Conservation (phyloP, 176 grass and related monocot genomes). For the Neostapfia colusana region DNA sequence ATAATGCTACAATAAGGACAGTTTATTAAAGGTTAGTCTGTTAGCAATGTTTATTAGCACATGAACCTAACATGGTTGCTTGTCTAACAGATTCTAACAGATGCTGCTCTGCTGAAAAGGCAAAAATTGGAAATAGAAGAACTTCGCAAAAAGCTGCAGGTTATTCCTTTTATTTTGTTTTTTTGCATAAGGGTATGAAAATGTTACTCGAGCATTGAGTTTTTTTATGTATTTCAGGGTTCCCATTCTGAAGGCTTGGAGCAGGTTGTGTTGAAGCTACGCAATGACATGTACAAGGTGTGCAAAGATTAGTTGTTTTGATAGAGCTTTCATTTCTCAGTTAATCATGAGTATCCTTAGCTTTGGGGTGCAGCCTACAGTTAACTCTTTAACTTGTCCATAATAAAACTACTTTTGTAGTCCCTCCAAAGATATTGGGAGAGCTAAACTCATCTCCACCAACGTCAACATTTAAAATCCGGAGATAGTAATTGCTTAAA, state of each 20-base stretch:
- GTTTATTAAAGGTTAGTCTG: slow-evolving; percentile 17
- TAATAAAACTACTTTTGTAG: neutral
- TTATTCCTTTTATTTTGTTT: slow-evolving; percentile 45
- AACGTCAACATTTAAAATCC: no score
- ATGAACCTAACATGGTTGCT: slow-evolving; percentile 21
- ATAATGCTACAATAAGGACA: slow-evolving; percentile 16
- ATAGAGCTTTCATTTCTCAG: neutral
- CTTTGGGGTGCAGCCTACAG: slow-evolving; percentile 7
- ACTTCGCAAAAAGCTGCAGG: slow-evolving; percentile 80
- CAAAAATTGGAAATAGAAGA: slow-evolving; percentile 96
- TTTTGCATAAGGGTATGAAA: neutral
- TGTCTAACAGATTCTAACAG: slow-evolving; percentile 71
- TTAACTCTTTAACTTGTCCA: neutral
- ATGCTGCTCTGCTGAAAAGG: slow-evolving; percentile 86
- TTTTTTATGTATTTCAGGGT: slow-evolving; percentile 61
- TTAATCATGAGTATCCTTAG: neutral
- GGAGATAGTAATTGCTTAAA: neutral
- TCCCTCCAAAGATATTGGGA: no score
- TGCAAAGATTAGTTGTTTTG: neutral
- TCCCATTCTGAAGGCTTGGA: slow-evolving; percentile 94
- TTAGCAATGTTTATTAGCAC: neutral
- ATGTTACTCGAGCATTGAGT: slow-evolving; percentile 34
- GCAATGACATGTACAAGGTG: slow-evolving; percentile 98
- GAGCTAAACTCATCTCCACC: no score
- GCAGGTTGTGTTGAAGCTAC: slow-evolving; percentile 84